These are phyloP conservation scores for Citrus australasica DNA, from an alignment of 345 rosid species.

Conservation along the genomic window DNA sequence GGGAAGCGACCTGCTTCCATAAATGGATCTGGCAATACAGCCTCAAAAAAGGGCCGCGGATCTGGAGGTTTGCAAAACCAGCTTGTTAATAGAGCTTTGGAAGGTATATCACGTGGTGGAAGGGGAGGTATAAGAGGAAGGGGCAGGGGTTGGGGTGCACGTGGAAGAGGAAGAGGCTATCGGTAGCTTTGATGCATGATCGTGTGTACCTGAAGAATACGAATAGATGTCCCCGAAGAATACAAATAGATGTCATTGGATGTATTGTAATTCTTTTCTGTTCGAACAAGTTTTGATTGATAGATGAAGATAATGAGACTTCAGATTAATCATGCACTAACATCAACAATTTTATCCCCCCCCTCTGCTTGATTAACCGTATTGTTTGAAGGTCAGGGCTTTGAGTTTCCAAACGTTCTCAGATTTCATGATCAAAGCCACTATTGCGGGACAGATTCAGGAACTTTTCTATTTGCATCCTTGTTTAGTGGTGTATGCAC, in stretches of 20 bases:
- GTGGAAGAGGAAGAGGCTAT: conserved; percentile 61
- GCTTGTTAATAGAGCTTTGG: conserved; percentile 83
- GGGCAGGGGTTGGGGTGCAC: conserved; percentile 52
- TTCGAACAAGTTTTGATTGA: conserved; percentile 17
- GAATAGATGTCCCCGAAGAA: conserved; percentile 5
- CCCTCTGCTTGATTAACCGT: background rate
- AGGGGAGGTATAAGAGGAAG: conserved; percentile 65
- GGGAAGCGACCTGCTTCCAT: conserved; percentile 68
- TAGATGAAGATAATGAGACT: conserved; percentile 3
- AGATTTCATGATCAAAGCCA: background rate
- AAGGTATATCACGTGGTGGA: conserved; percentile 81
- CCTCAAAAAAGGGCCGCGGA: conserved; percentile 70
- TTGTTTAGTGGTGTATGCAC: background rate
- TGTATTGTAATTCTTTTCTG: conserved; percentile 18
- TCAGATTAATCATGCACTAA: conserved; percentile 15
- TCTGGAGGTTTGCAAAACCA: conserved; percentile 64
- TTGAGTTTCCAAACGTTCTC: background rate
- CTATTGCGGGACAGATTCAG: background rate
- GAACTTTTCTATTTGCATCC: conserved; percentile 2
- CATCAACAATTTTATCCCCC: background rate
- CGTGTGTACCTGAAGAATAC: conserved; percentile 6
- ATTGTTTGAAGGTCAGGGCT: background rate
- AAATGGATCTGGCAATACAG: conserved; percentile 50
- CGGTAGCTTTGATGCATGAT: conserved; percentile 25
- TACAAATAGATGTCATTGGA: background rate